Evolutionary conservation across 768 basidiomycete genomes (phyloP), one percentile per base, ranked within the genome.

Genomic region (Russula griseocarnosa): DNA sequence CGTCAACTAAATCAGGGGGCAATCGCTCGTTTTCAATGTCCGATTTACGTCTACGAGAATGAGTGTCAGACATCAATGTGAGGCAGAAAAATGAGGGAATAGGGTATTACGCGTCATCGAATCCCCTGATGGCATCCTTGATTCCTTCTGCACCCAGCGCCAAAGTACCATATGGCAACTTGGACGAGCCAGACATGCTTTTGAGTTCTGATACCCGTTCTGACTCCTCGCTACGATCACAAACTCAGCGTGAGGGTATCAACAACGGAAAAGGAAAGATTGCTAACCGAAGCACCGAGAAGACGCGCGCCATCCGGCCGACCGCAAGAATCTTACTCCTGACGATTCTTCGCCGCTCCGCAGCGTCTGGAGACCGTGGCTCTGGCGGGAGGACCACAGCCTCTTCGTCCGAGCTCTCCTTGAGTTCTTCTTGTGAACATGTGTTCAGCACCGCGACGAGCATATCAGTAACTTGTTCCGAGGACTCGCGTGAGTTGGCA

Each of bases 291-390:
- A 99, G 85, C 38, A 99, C 81, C 4, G 95, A 90, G 77, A 99
- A 98, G 32, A 99, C 94, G 51, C 94, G 82, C 14, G 94, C 88
- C 91, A 99, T 95, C 67, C 94, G 82, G 38, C 96, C 97, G 44
- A 99, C 94, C 56, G 94, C 94, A 77, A 98, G 84, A 67, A 99
- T 98, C 82, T 98, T 99, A 80, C 91, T 96, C 79, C 95, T 97
- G 82, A 99, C 97, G 66, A 91, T 80, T 73, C 91, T 89, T 71
- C 93, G 82, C 61, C 94, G 87, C 73, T 96, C 93, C 6, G 78
- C 73, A 1, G 80, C 73, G 26, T 88, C 86, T 28, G 78, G 79
- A 20, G 75, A 74, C 4, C 70, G 69, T 24, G 73, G 61, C 2
- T 71, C 66, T 0, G 76, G 75, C 32, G 79, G 79, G 5, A 81